Evolutionary conservation across 495 filamentous ascomycete species (phyloP).

Genomic region (Hapsidospora chrysogenum): DNA sequence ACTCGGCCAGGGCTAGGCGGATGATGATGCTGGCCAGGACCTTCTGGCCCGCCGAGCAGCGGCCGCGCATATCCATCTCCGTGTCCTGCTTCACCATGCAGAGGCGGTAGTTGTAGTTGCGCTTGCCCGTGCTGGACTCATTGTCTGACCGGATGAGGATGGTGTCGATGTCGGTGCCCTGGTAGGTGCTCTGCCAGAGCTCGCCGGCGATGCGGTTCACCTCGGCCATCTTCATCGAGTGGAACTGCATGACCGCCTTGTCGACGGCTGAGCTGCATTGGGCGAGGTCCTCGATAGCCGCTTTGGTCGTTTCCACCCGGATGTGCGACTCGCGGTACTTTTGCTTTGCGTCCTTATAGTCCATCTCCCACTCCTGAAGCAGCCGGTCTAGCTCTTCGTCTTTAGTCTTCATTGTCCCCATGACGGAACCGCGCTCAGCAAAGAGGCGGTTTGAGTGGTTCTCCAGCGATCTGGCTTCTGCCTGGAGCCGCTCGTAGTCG

Average conservation of each 20-base stretch:
- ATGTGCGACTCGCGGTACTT: constrained; percentile 82
- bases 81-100: constrained; percentile 95
- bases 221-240: constrained; percentile 93
- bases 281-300: constrained; percentile 75
- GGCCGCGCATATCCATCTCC: constrained; percentile 99
- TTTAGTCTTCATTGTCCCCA: constrained; percentile 62
- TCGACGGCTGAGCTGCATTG: constrained; percentile 70
- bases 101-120: constrained; percentile 92
- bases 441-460: constrained; percentile 39
- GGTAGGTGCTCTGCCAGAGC: constrained; percentile 92
- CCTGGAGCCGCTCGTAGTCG: constrained; percentile 57
- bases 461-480: constrained; percentile 47
- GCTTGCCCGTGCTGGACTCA: constrained; percentile 56
- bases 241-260: constrained; percentile 92
- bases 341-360: constrained; percentile 68
- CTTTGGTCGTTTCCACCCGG: constrained; percentile 83
- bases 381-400: constrained; percentile 59
- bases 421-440: constrained; percentile 32
- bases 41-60: constrained; percentile 91
- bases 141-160: constrained; percentile 87
- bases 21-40: constrained; percentile 97
- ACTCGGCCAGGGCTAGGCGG: constrained; percentile 87
- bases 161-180: constrained; percentile 93
- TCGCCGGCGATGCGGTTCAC: constrained; percentile 92
- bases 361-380: constrained; percentile 60